phyloP scores from a whole-genome alignment of 495 filamentous ascomycete genomes.

The Collariella sp. region DNA sequence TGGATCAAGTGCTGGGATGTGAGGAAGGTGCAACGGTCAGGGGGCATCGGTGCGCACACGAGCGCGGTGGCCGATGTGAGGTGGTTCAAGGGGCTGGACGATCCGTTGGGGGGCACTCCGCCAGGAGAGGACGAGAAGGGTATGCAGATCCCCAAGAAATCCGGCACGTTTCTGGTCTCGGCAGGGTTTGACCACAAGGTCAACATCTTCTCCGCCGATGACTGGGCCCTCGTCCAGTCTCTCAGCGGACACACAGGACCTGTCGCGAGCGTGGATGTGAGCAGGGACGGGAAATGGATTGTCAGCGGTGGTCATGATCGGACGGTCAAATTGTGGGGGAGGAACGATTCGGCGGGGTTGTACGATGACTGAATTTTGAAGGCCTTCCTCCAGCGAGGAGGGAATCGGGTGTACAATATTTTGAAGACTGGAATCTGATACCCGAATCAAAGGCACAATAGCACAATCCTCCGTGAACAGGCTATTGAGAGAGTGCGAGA shows the following conservation, averaged over 20 bases:
- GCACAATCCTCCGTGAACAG: not conserved
- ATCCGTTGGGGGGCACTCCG: constrained; percentile 46
- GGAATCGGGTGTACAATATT: not conserved
- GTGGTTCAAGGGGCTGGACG: constrained; percentile 83
- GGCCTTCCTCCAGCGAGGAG: not conserved
- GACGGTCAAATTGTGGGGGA: constrained; percentile 93
- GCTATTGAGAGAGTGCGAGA: not conserved
- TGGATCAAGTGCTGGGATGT: constrained; percentile 98
- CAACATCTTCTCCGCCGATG: constrained; percentile 90
- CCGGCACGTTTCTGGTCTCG: constrained; percentile 84
- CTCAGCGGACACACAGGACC: constrained; percentile 86
- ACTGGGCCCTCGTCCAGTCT: constrained; percentile 84
- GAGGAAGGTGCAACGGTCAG: constrained; percentile 72
- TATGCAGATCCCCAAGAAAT: constrained; percentile 50
- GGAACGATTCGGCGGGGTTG: constrained; percentile 58
- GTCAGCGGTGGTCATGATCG: constrained; percentile 87
- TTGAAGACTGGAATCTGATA: not conserved
- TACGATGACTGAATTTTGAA: constrained; percentile 17
- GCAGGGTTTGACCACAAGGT: constrained; percentile 93
- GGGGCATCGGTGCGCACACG: constrained; percentile 82
- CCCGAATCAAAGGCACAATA: not conserved
- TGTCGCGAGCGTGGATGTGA: constrained; percentile 82
- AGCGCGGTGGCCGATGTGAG: constrained; percentile 86
- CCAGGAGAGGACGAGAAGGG: constrained; percentile 56
- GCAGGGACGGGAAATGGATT: constrained; percentile 79